Conservation (phyloP, 768 basidiomycete genomes). For the Boletus subcaerulescens region DNA sequence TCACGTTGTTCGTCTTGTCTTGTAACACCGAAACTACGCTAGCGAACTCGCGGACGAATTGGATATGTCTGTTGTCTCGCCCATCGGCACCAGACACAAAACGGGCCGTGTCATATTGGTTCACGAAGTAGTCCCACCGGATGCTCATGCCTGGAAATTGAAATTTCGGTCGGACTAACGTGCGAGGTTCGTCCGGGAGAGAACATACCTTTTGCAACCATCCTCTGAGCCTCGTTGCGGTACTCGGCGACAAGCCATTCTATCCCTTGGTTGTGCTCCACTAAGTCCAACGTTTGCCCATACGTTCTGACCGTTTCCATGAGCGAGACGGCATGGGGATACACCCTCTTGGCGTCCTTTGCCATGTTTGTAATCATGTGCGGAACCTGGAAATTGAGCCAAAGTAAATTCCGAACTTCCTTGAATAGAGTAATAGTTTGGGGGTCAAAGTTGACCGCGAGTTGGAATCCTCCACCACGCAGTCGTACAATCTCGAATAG, state of each 20-base stretch:
- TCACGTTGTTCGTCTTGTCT: constrained; percentile 93
- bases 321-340: constrained; percentile 94
- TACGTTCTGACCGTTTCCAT: constrained; percentile 99
- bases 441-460: constrained; percentile 96
- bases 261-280: constrained; percentile 87
- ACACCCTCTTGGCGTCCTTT: constrained; percentile 97
- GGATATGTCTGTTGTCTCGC: constrained; percentile 82
- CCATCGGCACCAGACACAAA: constrained; percentile 74
- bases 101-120: constrained; percentile 83
- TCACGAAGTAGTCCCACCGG: constrained; percentile 96
- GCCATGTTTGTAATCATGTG: constrained; percentile 95
- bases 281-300: constrained; percentile 89
- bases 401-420: constrained; percentile 92
- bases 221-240: constrained; percentile 87
- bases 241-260: constrained; percentile 95
- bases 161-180: not conserved
- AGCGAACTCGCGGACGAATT: constrained; percentile 94
- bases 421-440: constrained; percentile 99
- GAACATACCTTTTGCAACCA: constrained; percentile 80
- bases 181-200: not conserved
- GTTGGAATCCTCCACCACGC: constrained; percentile 73
- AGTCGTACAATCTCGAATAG: constrained; percentile 87
- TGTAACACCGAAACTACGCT: constrained; percentile 89
- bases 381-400: constrained; percentile 95
- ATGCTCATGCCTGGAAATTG: constrained; percentile 79